Conservation (phyloP, 305 asterid species). For the Ajuga reptans region DNA sequence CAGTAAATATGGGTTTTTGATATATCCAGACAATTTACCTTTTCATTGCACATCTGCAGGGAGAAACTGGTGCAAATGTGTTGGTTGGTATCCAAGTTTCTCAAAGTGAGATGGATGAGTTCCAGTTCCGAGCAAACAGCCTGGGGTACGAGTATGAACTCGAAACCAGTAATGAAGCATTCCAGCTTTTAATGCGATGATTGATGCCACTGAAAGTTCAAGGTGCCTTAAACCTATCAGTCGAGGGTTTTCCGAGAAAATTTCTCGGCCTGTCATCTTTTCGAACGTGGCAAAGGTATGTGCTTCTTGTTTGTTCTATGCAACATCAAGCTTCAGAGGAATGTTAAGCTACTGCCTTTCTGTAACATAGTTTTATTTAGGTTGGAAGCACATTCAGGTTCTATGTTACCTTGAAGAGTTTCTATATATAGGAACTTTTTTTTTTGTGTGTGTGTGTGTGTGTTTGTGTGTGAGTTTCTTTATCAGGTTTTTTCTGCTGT, state of each 20-base stretch:
- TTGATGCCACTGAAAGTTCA: not conserved
- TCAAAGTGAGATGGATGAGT: conserved; percentile 53
- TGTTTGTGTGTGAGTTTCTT: too few relatives aligned
- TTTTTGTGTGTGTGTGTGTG: too few relatives aligned
- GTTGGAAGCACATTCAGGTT: too few relatives aligned
- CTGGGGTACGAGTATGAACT: conserved; percentile 69
- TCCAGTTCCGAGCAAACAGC: conserved; percentile 43
- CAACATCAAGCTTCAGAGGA: not conserved
- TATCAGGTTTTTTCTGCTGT: too few relatives aligned
- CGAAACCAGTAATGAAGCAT: conserved; percentile 62
- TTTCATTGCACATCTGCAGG: conserved; percentile 30
- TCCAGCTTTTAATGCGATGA: conserved; percentile 72
- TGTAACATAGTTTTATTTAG: not conserved
- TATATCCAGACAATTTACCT: not conserved
- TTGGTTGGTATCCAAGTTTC: conserved; percentile 82
- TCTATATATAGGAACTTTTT: too few relatives aligned
- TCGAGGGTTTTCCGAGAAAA: not conserved
- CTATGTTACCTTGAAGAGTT: too few relatives aligned
- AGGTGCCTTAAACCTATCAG: not conserved
- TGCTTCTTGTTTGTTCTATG: not conserved
- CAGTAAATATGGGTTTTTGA: not conserved
- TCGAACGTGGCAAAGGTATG: not conserved
- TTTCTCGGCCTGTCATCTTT: not conserved
- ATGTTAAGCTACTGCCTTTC: not conserved
- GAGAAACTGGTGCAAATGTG: conserved; percentile 89